Evolutionary conservation across 1,139 yeast species (phyloP).

Genomic region (Hansenula sp.): DNA sequence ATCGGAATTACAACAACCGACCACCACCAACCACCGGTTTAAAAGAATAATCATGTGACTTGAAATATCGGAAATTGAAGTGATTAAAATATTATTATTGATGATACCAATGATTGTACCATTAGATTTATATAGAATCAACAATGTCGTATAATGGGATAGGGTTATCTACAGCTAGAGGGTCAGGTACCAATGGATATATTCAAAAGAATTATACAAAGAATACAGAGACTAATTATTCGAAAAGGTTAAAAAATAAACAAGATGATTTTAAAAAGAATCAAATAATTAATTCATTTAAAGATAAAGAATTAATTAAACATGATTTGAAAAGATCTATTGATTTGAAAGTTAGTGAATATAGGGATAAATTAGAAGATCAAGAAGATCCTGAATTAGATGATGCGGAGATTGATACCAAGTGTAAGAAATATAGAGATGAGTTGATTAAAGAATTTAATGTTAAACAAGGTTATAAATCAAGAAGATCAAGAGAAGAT

Average conservation of each 20-base stretch:
- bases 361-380: slow-evolving; percentile 21
- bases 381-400: slow-evolving; percentile 11
- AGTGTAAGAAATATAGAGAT: slow-evolving; percentile 14
- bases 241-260: slow-evolving; percentile 16
- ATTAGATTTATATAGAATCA: neutral
- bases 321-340: slow-evolving; percentile 17
- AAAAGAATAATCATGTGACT: no score
- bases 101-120: neutral
- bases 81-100: neutral
- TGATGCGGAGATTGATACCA: slow-evolving; percentile 18
- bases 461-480: slow-evolving; percentile 9
- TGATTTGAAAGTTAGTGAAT: slow-evolving; percentile 20
- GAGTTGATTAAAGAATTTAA: slow-evolving; percentile 5
- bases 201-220: slow-evolving; percentile 21
- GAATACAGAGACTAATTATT: slow-evolving; percentile 11
- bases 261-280: slow-evolving; percentile 9
- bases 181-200: slow-evolving; percentile 23
- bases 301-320: slow-evolving; percentile 14
- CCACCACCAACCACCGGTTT: no score
- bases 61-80: neutral
- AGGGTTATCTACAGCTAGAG: slow-evolving; percentile 23
- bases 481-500: slow-evolving; percentile 8
- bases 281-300: slow-evolving; percentile 5
- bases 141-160: slow-evolving; percentile 24
- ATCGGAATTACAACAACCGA: no score